These are phyloP conservation scores for Pistacia integerrima DNA, from an alignment of 345 rosid species.

Conservation along the genomic window DNA sequence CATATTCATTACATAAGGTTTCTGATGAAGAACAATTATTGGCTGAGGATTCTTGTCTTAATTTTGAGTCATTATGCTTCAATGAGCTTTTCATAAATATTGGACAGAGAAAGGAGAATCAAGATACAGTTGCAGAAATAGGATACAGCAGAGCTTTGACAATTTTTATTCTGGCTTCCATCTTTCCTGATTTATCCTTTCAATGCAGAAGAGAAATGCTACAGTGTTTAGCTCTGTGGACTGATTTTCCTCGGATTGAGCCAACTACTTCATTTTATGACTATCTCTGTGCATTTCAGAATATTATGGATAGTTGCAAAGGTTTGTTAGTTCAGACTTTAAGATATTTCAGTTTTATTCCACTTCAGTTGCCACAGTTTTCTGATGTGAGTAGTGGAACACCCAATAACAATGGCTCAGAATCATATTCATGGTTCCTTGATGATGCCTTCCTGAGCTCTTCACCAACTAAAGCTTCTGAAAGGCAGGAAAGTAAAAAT, in stretches of 20 bases:
- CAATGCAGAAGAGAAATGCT: slow-evolving; percentile 50
- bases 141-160: slow-evolving; percentile 46
- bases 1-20: slow-evolving; percentile 59
- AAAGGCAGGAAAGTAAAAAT: slow-evolving; percentile 30
- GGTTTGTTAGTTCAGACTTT: slow-evolving; percentile 45
- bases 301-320: slow-evolving; percentile 63
- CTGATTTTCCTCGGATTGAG: slow-evolving; percentile 61
- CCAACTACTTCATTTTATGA: slow-evolving; percentile 65
- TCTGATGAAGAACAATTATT: slow-evolving; percentile 50
- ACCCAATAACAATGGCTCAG: slow-evolving; percentile 29
- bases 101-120: slow-evolving; percentile 37
- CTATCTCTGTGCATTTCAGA: slow-evolving; percentile 67
- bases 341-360: slow-evolving; percentile 40
- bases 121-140: slow-evolving; percentile 39
- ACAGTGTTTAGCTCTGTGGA: slow-evolving; percentile 60
- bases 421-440: slow-evolving; percentile 48
- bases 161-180: slow-evolving; percentile 60
- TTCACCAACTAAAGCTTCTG: slow-evolving; percentile 33
- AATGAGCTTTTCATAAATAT: slow-evolving; percentile 61
- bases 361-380: slow-evolving; percentile 38
- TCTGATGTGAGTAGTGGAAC: slow-evolving; percentile 27
- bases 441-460: slow-evolving; percentile 31
- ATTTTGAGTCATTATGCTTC: slow-evolving; percentile 78
- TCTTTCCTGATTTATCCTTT: slow-evolving; percentile 64
- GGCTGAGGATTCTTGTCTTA: slow-evolving; percentile 56